Conservation (phyloP, 352 stramenopile genomes). For the Pelagophyceae sp. region DNA sequence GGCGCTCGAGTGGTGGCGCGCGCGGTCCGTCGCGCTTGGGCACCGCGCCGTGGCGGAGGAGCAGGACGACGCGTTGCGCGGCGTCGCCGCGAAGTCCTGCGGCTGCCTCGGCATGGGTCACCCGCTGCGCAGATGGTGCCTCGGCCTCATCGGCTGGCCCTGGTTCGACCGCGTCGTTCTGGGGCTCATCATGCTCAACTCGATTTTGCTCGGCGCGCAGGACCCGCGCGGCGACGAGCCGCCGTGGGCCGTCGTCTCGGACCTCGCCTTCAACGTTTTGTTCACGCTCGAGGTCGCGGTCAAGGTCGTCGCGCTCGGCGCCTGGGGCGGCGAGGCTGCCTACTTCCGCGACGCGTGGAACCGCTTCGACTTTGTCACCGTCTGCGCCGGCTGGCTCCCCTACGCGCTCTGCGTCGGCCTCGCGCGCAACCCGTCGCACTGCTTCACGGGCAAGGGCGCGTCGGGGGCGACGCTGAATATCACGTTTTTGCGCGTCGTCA, state of each 20-base stretch:
- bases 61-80: too few relatives aligned
- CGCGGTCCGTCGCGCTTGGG: too few relatives aligned
- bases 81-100: too few relatives aligned
- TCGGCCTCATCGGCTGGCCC: background rate
- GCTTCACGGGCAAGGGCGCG: background rate
- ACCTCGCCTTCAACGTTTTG: slow-evolving; percentile 56
- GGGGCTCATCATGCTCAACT: slow-evolving; percentile 29
- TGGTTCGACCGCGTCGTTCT: slow-evolving; percentile 25
- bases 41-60: too few relatives aligned
- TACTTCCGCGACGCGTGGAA: slow-evolving; percentile 69
- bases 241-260: too few relatives aligned
- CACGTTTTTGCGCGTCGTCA: slow-evolving; percentile 61
- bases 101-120: too few relatives aligned
- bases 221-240: slow-evolving; percentile 22
- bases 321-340: slow-evolving; percentile 29
- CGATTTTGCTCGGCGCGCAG: slow-evolving; percentile 19
- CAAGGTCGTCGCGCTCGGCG: slow-evolving; percentile 66
- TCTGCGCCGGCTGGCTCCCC: slow-evolving; percentile 54
- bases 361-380: slow-evolving; percentile 67
- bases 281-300: slow-evolving; percentile 60
- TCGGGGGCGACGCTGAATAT: background rate
- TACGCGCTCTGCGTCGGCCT: background rate
- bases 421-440: background rate
- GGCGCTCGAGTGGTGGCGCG: background rate
- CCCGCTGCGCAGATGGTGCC: too few relatives aligned